Conservation (phyloP, 2,329 filamentous ascomycete genomes). For the Tricladium varicosporioides region DNA sequence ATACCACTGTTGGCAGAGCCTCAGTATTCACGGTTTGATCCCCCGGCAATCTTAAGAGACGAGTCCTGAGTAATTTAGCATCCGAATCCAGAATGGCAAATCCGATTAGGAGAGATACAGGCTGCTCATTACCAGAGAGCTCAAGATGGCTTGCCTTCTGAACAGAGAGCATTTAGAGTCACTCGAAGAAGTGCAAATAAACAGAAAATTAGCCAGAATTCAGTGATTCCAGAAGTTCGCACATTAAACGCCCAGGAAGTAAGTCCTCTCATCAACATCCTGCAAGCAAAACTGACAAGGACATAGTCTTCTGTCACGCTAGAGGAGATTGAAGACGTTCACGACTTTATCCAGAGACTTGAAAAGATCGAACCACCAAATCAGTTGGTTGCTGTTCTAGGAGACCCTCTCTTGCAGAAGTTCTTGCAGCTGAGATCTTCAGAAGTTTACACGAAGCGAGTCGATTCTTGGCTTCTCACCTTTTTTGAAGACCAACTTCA, state of each 20-base stretch:
- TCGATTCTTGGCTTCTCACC: slow-evolving; percentile 58
- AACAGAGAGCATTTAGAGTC: slow-evolving; percentile 61
- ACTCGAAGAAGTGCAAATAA: slow-evolving; percentile 48
- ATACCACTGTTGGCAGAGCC: slow-evolving; percentile 58
- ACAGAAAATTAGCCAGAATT: slow-evolving; percentile 47
- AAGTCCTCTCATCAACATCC: slow-evolving; percentile 17
- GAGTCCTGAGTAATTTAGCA: slow-evolving; percentile 44
- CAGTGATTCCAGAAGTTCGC: slow-evolving; percentile 65
- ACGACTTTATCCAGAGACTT: slow-evolving; percentile 67
- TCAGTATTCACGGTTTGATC: slow-evolving; percentile 57
- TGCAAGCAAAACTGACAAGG: slow-evolving; percentile 1
- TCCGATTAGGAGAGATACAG: slow-evolving; percentile 66
- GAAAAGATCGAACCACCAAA: slow-evolving; percentile 80
- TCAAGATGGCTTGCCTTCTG: slow-evolving; percentile 39
- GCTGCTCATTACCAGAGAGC: slow-evolving; percentile 51
- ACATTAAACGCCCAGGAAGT: slow-evolving; percentile 72
- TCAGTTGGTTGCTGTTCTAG: slow-evolving; percentile 74
- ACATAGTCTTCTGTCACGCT: slow-evolving; percentile 60
- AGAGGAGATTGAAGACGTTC: slow-evolving; percentile 74
- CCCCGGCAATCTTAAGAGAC: not conserved
- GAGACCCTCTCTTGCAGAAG: slow-evolving; percentile 77
- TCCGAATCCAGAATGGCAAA: slow-evolving; percentile 74
- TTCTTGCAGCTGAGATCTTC: slow-evolving; percentile 64
- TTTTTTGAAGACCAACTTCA: slow-evolving; percentile 53
- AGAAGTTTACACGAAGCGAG: slow-evolving; percentile 48